Percentiles rank a stretch among this genome's conserved stretches.
These are phyloP conservation scores for Silene uniflora DNA, from an alignment of 148 eudicot genomes.

Conservation along the genomic window DNA sequence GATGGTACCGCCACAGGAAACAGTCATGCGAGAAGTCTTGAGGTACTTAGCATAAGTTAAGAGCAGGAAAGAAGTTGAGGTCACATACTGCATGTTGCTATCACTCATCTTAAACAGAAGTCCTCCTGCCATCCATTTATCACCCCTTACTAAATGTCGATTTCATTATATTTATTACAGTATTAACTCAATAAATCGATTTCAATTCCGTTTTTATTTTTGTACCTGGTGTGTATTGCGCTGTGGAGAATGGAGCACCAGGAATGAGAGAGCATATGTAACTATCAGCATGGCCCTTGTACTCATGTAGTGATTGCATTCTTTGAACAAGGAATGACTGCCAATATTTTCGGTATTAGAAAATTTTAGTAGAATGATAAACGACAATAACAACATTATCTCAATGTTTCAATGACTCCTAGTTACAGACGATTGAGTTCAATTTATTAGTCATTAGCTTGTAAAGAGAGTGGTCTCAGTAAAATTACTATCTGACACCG, in stretches of 20 bases:
- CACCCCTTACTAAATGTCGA: constrained; percentile 16
- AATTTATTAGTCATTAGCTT: too few species aligned
- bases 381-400: too few species aligned
- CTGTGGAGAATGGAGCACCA: constrained; percentile 53
- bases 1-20: constrained; percentile 53
- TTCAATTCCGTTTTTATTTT: too few species aligned
- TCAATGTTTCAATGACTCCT: too few species aligned
- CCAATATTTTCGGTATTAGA: background rate
- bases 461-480: too few species aligned
- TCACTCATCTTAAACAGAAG: constrained; percentile 69
- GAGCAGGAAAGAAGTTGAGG: constrained; percentile 71
- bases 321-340: constrained; percentile 66
- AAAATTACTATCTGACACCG: too few species aligned
- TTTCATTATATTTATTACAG: too few species aligned
- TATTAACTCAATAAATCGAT: too few species aligned
- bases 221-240: constrained; percentile 78
- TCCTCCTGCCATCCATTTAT: constrained; percentile 42
- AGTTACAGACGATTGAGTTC: too few species aligned
- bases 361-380: too few species aligned
- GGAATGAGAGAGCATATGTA: constrained; percentile 77
- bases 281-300: constrained; percentile 68
- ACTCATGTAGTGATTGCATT: constrained; percentile 53
- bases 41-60: constrained; percentile 75
- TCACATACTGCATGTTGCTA: constrained; percentile 75
- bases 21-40: constrained; percentile 47